Conservation (phyloP, 805 yeast genomes). For the Starmerella vitae region DNA sequence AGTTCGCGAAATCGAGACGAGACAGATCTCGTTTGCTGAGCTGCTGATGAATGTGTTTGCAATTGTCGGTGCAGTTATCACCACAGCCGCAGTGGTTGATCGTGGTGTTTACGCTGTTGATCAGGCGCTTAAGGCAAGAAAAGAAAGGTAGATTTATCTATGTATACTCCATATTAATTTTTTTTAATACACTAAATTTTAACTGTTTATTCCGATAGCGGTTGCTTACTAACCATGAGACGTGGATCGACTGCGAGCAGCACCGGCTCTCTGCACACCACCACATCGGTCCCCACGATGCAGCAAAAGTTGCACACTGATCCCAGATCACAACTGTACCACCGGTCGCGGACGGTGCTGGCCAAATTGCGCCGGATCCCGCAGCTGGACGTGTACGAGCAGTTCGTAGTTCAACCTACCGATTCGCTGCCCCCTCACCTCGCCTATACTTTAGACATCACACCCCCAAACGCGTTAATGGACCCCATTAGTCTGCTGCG, state of each 20-base stretch:
- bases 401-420: slow-evolving; percentile 34
- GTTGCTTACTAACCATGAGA: slow-evolving; percentile 11
- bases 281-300: slow-evolving; percentile 10
- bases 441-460: slow-evolving; percentile 40
- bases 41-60: slow-evolving; percentile 45
- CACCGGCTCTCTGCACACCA: slow-evolving; percentile 10
- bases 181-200: no score
- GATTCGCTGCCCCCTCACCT: slow-evolving; percentile 18
- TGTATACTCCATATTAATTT: no score
- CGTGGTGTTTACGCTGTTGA: slow-evolving; percentile 83
- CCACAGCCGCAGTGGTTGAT: slow-evolving; percentile 82
- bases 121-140: slow-evolving; percentile 33
- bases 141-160: no score
- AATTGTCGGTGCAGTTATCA: slow-evolving; percentile 83
- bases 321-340: slow-evolving; percentile 55
- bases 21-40: slow-evolving; percentile 22
- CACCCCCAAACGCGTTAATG: slow-evolving; percentile 41
- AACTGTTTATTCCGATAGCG: no score
- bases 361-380: slow-evolving; percentile 44
- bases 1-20: slow-evolving; percentile 67
- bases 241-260: slow-evolving; percentile 13
- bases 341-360: slow-evolving; percentile 47
- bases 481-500: slow-evolving; percentile 91
- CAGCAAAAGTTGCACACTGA: slow-evolving; percentile 19
- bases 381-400: slow-evolving; percentile 53